A percentile compares a stretch with the other conserved stretches of the same genome.
phyloP scores from a whole-genome alignment of 208 protist species.

The Leishmania lainsoni region DNA sequence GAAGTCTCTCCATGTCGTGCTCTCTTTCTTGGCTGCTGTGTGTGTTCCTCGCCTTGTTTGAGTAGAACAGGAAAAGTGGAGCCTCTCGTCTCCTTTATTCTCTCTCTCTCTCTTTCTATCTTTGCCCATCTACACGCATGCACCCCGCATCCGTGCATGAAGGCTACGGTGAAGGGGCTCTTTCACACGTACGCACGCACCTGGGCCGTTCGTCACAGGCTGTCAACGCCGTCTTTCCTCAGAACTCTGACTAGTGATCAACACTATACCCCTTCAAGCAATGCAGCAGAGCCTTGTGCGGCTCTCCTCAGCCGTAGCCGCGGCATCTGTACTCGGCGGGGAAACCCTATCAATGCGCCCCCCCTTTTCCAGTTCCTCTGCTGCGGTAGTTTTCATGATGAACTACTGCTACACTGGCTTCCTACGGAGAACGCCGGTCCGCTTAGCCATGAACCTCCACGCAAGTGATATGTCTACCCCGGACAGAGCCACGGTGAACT shows the following conservation, averaged over 20 bases:
- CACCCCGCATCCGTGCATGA: not conserved
- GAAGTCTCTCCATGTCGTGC: not conserved
- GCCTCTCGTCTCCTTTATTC: not conserved
- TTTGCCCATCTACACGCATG: not conserved
- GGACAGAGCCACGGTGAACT: slow-evolving; percentile 77
- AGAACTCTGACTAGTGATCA: not conserved
- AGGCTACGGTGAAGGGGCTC: not conserved
- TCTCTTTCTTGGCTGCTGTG: not conserved
- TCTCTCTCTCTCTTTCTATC: not conserved
- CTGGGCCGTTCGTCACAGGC: not conserved
- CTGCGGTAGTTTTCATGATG: not conserved
- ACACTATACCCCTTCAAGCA: not conserved
- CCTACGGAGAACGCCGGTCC: slow-evolving; percentile 21
- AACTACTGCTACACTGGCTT: not conserved
- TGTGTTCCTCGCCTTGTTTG: not conserved
- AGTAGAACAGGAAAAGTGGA: not conserved
- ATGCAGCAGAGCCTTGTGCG: not conserved
- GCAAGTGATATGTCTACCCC: slow-evolving; percentile 88
- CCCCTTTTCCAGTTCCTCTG: not conserved
- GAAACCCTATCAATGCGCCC: not conserved
- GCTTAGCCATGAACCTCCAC: slow-evolving; percentile 67
- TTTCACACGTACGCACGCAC: not conserved
- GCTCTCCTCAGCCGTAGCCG: not conserved
- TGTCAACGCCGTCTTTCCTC: not conserved
- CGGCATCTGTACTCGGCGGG: not conserved